Evolutionary conservation across 108 stramenopile species (phyloP), one percentile per base, ranked within the genome.

Genomic region (Cyclotella choctawhatcheeana): DNA sequence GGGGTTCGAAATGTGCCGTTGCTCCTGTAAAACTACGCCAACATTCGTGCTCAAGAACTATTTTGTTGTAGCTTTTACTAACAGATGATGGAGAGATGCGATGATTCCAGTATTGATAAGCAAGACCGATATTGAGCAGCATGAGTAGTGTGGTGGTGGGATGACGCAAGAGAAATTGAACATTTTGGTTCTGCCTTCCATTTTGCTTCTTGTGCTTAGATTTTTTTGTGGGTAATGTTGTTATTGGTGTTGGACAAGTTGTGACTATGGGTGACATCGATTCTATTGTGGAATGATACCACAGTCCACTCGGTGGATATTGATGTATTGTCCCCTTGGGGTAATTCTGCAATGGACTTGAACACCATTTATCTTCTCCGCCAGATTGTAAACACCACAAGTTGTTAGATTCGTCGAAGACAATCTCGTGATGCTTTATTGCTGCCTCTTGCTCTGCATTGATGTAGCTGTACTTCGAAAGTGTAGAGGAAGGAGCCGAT

Each of bases 1-100:
- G 79, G 12, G 81, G 61, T 70, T 94, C 93, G 78, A 94, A 94
- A 54, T 94, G 93, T 0, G 90, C 89, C 13, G 86, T 79, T 18
- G 87, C 84, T 21, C 90, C 91, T 0, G 89, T 67, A 21, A 92
- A 69, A 10, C 69, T 51, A 35, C 91, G 47, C 72, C 89, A 90
- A 69, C 82, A 84, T 77, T 94, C 88, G 35, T 79, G 37, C 10
- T 63, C 65, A 47, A 76, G 44, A 16, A 86, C 54, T 30, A 86
- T 83, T 20, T 55, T 67, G 8, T 21, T 53, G 61, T 86, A 89
- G 6, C 34, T 62, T 54, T 85, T 82, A 43, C 76, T 75, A 0
- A 94, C 88, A 1, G 21, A 60, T 0, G 70, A 47, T 0, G 88
- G 84, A 51, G 68, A 44, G 26, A 91, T 59, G 6, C 82, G 81